phyloP scores from a whole-genome alignment of 306 rosid genomes.

The Corylus heterophylla region DNA sequence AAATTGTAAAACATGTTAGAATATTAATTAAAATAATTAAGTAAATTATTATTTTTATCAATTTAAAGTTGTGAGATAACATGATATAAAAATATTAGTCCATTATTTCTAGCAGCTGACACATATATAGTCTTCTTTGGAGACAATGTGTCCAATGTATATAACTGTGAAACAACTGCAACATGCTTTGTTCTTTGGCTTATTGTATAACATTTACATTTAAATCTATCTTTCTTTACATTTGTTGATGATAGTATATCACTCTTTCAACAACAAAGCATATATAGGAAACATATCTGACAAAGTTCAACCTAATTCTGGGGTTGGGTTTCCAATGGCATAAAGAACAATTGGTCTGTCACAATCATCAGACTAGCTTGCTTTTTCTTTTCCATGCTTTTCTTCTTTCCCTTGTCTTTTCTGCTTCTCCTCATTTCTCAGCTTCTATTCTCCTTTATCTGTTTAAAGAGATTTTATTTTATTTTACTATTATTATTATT shows the following conservation, averaged over 20 bases:
- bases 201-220: not conserved
- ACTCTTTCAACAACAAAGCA: not conserved
- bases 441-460: not conserved
- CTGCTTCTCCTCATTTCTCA: not conserved
- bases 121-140: constrained; percentile 69
- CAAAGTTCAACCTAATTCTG: not conserved
- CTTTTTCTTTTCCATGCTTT: not conserved
- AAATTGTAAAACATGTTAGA: too few species aligned
- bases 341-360: not conserved
- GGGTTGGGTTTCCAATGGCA: not conserved
- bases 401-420: not conserved
- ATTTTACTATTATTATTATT: too few species aligned
- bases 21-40: too few species aligned
- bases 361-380: not conserved
- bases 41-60: too few species aligned
- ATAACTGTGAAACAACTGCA: constrained; percentile 15
- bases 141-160: constrained; percentile 57
- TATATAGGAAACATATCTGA: not conserved
- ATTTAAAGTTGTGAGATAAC: too few species aligned
- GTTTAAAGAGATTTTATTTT: too few species aligned
- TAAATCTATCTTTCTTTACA: not conserved
- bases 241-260: not conserved
- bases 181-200: not conserved
- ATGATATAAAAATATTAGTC: too few species aligned
- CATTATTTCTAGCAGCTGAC: constrained; percentile 71